Conservation (phyloP, 805 yeast species). For the Teunomyces stri region DNA sequence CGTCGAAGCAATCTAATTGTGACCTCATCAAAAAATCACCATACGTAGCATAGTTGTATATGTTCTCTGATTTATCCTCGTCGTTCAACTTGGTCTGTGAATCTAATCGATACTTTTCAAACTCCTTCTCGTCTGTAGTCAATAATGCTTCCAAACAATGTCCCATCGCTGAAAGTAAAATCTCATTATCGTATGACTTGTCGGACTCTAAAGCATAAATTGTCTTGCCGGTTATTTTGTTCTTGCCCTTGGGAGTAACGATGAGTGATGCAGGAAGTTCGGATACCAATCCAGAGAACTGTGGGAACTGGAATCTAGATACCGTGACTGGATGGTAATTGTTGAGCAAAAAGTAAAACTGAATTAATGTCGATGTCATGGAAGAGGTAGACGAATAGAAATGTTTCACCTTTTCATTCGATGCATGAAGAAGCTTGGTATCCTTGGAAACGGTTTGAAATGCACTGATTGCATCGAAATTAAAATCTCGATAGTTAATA, state of each 20-base stretch:
- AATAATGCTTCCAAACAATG: slow-evolving; percentile 74
- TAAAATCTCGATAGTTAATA: slow-evolving; percentile 62
- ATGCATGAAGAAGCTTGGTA: slow-evolving; percentile 45
- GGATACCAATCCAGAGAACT: slow-evolving; percentile 9
- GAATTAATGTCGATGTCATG: slow-evolving; percentile 72
- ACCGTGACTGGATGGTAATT: slow-evolving; percentile 24
- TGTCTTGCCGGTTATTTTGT: slow-evolving; percentile 16
- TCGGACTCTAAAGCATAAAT: slow-evolving; percentile 71
- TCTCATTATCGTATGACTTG: slow-evolving; percentile 62
- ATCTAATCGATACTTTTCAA: slow-evolving; percentile 30
- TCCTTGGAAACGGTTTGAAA: slow-evolving; percentile 75
- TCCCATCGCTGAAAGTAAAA: slow-evolving; percentile 71
- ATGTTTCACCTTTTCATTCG: slow-evolving; percentile 32
- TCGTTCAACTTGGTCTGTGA: background rate
- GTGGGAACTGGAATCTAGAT: slow-evolving; percentile 25
- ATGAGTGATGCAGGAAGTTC: slow-evolving; percentile 51
- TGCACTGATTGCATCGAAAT: slow-evolving; percentile 52
- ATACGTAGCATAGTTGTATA: slow-evolving; percentile 69
- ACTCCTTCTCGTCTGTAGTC: slow-evolving; percentile 57
- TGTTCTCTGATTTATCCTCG: slow-evolving; percentile 20
- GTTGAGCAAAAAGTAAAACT: slow-evolving; percentile 69
- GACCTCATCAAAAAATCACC: slow-evolving; percentile 81
- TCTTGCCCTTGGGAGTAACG: slow-evolving; percentile 45
- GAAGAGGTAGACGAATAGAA: slow-evolving; percentile 86
- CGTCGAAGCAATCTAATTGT: slow-evolving; percentile 81